Conservation (phyloP, 805 yeast species). For the Kurtzmaniella fragi region DNA sequence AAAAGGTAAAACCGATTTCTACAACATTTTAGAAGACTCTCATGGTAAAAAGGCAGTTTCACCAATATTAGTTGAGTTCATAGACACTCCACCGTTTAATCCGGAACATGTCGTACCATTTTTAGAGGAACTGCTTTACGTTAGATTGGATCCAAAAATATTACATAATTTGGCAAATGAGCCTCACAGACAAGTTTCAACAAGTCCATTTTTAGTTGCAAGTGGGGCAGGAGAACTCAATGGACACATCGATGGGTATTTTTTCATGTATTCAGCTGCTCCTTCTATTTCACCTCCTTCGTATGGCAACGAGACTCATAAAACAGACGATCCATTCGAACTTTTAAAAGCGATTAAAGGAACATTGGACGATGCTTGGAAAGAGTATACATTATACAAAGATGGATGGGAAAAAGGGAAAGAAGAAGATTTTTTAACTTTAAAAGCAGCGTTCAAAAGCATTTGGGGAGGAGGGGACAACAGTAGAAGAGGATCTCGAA, state of each 20-base stretch:
- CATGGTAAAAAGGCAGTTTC: conserved; percentile 20
- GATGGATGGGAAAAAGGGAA: conserved; percentile 56
- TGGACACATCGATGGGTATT: conserved; percentile 71
- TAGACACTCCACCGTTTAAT: conserved; percentile 71
- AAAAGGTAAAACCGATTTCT: not conserved
- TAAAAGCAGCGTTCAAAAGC: conserved; percentile 52
- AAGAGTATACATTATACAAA: conserved; percentile 53
- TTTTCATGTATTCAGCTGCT: conserved; percentile 63
- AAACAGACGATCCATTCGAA: conserved; percentile 19
- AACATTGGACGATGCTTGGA: conserved; percentile 70
- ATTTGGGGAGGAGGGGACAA: conserved; percentile 41
- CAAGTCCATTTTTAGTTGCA: conserved; percentile 67
- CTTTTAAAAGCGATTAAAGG: conserved; percentile 44
- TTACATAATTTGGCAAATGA: conserved; percentile 59
- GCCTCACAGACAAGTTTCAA: conserved; percentile 56
- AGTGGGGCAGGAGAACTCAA: conserved; percentile 76
- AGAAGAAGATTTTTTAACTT: conserved; percentile 62
- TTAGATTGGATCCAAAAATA: conserved; percentile 54
- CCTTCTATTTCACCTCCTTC: conserved; percentile 61
- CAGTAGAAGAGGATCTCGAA: conserved; percentile 7
- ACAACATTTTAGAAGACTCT: not conserved
- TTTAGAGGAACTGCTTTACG: conserved; percentile 63
- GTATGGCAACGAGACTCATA: conserved; percentile 33
- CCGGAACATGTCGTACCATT: conserved; percentile 69
- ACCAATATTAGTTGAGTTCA: conserved; percentile 61